Evolutionary conservation across 1,284 basidiomycete species (phyloP).

Genomic region (Afroboletus lepidellus): DNA sequence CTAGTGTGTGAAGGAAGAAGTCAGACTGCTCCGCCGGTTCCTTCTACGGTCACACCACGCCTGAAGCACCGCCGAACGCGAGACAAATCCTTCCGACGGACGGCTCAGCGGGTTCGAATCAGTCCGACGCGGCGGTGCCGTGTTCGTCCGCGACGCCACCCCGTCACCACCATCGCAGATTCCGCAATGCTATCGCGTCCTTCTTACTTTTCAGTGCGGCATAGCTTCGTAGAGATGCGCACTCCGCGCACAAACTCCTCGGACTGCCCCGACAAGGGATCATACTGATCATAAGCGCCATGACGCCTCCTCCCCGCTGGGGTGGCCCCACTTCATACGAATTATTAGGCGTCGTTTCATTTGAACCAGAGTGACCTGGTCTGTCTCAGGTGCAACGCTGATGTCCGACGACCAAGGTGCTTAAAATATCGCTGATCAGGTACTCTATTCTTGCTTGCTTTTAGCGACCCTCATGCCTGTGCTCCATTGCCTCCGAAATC

Average conservation of each 20-base stretch:
- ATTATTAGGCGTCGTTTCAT: background rate
- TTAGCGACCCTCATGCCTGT: constrained; percentile 3
- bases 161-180: background rate
- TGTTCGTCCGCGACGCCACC: background rate
- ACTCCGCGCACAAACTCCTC: constrained; percentile 20
- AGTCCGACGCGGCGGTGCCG: background rate
- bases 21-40: background rate
- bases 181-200: background rate
- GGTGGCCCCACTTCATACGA: background rate
- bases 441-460: constrained; percentile 13
- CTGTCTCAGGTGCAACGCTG: background rate
- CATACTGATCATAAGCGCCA: constrained; percentile 4
- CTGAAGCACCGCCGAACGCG: constrained; percentile 15
- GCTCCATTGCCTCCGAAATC: constrained; percentile 4
- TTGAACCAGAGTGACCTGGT: background rate
- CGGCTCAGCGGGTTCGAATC: constrained; percentile 1
- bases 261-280: constrained; percentile 7
- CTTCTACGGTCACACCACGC: constrained; percentile 10
- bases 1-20: constrained; percentile 5
- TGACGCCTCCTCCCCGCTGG: background rate
- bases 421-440: constrained; percentile 26
- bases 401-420: constrained; percentile 14
- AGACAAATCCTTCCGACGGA: constrained; percentile 3
- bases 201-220: background rate
- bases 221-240: background rate